Percentiles rank a stretch among this genome's conserved stretches.
Conservation (phyloP, 2,329 filamentous ascomycete genomes). For the Aspergillus proliferans region DNA sequence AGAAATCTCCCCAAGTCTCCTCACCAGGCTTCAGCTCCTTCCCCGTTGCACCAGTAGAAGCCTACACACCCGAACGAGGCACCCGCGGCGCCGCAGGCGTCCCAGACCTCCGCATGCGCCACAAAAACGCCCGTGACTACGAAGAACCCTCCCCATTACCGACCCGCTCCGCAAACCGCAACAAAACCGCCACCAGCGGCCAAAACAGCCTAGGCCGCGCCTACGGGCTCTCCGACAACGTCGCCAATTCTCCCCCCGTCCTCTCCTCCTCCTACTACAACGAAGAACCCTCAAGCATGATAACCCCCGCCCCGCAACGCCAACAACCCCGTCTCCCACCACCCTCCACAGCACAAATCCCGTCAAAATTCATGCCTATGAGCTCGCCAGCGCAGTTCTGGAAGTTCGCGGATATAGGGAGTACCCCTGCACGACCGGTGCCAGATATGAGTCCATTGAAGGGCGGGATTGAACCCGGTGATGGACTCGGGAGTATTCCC, state of each 20-base stretch:
- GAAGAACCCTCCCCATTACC: conserved; percentile 40
- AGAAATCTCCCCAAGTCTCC: conserved; percentile 33
- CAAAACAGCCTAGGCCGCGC: conserved; percentile 23
- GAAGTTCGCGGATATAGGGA: conserved; percentile 44
- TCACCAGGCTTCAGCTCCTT: conserved; percentile 39
- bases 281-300: conserved; percentile 41
- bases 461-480: conserved; percentile 26
- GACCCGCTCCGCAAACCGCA: conserved; percentile 23
- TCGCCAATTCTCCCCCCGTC: conserved; percentile 39
- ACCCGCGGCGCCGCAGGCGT: conserved; percentile 30
- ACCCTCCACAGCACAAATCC: conserved; percentile 44
- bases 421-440: conserved; percentile 37
- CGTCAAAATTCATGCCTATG: conserved; percentile 48
- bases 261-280: conserved; percentile 46
- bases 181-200: conserved; percentile 15
- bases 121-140: conserved; percentile 29
- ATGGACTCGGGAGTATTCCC: conserved; percentile 34
- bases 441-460: conserved; percentile 45
- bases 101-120: conserved; percentile 24
- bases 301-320: conserved; percentile 44
- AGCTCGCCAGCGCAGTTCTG: conserved; percentile 47
- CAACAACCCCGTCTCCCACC: conserved; percentile 44
- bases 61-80: conserved; percentile 44
- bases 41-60: conserved; percentile 37
- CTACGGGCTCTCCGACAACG: conserved; percentile 37